A percentile compares a stretch with the other conserved stretches of the same genome.
Evolutionary conservation across 495 filamentous ascomycete species (phyloP).

Genomic region (Hypoxylon perforatum): DNA sequence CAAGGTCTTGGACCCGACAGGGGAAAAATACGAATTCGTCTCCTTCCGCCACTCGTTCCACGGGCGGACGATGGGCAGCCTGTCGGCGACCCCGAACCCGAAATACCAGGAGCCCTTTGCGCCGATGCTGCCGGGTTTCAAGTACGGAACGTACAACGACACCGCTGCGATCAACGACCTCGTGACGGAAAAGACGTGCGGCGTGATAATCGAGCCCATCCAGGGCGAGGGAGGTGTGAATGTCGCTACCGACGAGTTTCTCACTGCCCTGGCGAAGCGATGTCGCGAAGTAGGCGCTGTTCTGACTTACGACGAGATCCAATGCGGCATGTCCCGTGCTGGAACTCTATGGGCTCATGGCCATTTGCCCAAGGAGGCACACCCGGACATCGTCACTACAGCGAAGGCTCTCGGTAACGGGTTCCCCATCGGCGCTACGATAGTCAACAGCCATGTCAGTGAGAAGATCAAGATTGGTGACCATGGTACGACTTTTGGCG

Average conservation of each 20-base stretch:
- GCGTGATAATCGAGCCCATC: constrained; percentile 97
- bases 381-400: constrained; percentile 92
- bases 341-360: constrained; percentile 90
- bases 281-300: constrained; percentile 90
- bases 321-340: constrained; percentile 89
- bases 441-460: constrained; percentile 80
- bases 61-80: constrained; percentile 91
- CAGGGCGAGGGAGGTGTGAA: constrained; percentile 97
- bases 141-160: constrained; percentile 87
- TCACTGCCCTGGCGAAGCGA: constrained; percentile 77
- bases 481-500: constrained; percentile 97
- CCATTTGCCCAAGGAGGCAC: constrained; percentile 76
- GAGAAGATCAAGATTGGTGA: constrained; percentile 91
- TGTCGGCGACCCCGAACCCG: constrained; percentile 96
- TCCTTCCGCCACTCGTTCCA: constrained; percentile 94
- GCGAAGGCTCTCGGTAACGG: constrained; percentile 98
- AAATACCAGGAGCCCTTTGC: constrained; percentile 97
- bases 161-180: constrained; percentile 72
- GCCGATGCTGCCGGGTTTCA: constrained; percentile 95
- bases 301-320: constrained; percentile 95
- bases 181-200: constrained; percentile 86
- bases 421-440: constrained; percentile 91
- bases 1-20: constrained; percentile 74
- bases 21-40: constrained; percentile 83
- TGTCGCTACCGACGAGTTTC: constrained; percentile 82